Evolutionary conservation across 164 flowering plant species (phyloP), one percentile per base, ranked within the genome.

Genomic region (Stephania yunnanensis): DNA sequence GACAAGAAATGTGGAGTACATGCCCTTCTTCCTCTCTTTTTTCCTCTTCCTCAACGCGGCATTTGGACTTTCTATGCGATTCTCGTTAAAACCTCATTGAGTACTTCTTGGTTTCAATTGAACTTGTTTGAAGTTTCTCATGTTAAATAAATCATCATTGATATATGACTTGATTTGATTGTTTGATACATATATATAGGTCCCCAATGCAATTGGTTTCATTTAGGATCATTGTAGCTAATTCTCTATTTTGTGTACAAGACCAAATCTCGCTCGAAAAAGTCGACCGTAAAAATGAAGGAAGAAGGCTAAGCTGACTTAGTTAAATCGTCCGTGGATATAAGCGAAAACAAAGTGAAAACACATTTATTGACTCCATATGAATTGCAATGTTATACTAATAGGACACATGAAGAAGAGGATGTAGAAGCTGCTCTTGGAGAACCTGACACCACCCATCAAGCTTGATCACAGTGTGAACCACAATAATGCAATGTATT

Each of bases 191-290:
- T 11, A 22, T 5, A 58, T 58, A 69, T 13, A 90, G 93, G 86
- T 91, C 17, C 93, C 96, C 30, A 91, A 91, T 73, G 87, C 79
- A 11, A 78, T 87, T n/a, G 96, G 96, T 2, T 84, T 89, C 44
- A 73, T 88, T 71, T 90, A 75, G 96, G 92, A 1, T 73, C 82
- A 12, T 77, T 77, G 4, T 87, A 86, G 80, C 58, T 86, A 70
- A 72, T 82, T 19, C 30, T 84, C 4, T 84, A 86, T 71, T 7
- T 64, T 2, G 52, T 74, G 0, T 86, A 82, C 81, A 71, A 46
- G 58, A 79, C 70, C 46, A 82, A 50, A 61, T 46, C 73, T 9
- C 36, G 20, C 58, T 52, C 80, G 15, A 17, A 67, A 19, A 83
- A 75, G 78, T 67, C 81, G 52, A 55, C 73, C 9, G 83, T 75